phyloP scores from a whole-genome alignment of 2,329 filamentous ascomycete species.

The Helotiales sp. region DNA sequence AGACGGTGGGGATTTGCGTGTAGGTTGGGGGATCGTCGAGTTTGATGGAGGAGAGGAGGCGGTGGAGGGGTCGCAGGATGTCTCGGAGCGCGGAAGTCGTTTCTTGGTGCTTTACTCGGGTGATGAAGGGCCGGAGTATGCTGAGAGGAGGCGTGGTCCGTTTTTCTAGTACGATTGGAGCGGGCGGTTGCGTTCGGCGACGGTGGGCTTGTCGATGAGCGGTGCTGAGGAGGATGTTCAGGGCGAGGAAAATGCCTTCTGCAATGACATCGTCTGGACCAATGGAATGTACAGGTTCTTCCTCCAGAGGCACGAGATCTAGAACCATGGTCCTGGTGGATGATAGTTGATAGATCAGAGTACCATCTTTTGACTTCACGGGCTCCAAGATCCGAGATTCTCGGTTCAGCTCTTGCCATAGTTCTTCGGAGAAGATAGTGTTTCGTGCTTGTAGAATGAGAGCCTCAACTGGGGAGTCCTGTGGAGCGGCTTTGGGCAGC shows the following conservation, averaged over 20 bases:
- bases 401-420: conserved; percentile 87
- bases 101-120: conserved; percentile 39
- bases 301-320: conserved; percentile 68
- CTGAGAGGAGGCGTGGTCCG: conserved; percentile 55
- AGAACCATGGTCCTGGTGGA: conserved; percentile 64
- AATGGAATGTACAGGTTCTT: conserved; percentile 43
- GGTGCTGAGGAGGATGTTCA: conserved; percentile 79
- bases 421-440: conserved; percentile 80
- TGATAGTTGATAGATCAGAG: conserved; percentile 61
- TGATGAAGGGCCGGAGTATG: conserved; percentile 61
- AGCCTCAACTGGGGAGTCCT: conserved; percentile 66
- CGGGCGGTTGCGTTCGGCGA: conserved; percentile 68
- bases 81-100: conserved; percentile 31
- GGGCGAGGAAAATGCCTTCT: conserved; percentile 66
- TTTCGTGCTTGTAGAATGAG: conserved; percentile 77
- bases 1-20: conserved; percentile 27
- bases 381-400: conserved; percentile 77
- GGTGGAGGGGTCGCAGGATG: conserved; percentile 34
- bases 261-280: conserved; percentile 59
- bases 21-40: conserved; percentile 37
- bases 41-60: conserved; percentile 33
- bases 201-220: conserved; percentile 78
- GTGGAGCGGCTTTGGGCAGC: conserved; percentile 57
- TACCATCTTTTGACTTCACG: conserved; percentile 67
- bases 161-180: conserved; percentile 55